Conservation (phyloP, 768 basidiomycete genomes). For the Lanmaoa rubissima region DNA sequence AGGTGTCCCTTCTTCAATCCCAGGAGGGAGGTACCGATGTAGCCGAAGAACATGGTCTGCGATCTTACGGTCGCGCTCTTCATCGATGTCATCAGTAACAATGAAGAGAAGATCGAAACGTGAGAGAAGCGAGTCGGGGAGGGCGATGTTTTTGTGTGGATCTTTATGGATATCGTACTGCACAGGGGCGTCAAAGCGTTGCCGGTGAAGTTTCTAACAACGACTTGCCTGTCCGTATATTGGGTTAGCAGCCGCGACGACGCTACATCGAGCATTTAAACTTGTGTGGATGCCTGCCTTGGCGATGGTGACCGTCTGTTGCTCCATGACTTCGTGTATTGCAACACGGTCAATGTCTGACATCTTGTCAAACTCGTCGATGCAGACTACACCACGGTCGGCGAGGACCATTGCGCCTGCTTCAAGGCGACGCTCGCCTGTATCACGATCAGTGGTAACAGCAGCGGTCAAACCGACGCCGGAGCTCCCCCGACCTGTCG, state of each 20-base stretch:
- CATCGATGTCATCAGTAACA: conserved; percentile 97
- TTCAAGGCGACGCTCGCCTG: conserved; percentile 93
- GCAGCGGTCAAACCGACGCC: conserved; percentile 99
- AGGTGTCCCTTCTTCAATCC: conserved; percentile 95
- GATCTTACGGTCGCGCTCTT: conserved; percentile 87
- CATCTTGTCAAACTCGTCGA: conserved; percentile 99
- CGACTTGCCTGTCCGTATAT: conserved; percentile 88
- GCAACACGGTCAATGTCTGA: conserved; percentile 97
- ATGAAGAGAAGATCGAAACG: conserved; percentile 99
- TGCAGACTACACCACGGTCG: conserved; percentile 97
- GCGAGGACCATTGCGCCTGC: conserved; percentile 99
- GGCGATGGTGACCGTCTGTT: conserved; percentile 98
- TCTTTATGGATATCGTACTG: conserved; percentile 99
- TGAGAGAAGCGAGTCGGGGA: conserved; percentile 95
- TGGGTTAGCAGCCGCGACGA: conserved; percentile 97
- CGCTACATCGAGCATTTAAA: conserved; percentile 95
- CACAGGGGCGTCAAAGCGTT: conserved; percentile 9
- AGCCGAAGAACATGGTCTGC: conserved; percentile 97
- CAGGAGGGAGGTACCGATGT: conserved; percentile 95
- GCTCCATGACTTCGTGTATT: conserved; percentile 99
- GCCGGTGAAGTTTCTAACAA: neutral
- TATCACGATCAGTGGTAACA: conserved; percentile 97
- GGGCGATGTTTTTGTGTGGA: conserved; percentile 96
- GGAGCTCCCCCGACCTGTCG: conserved; percentile 96
- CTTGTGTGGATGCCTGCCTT: conserved; percentile 99